A percentile compares a stretch with the other conserved stretches of the same genome.
Evolutionary conservation across 2,329 filamentous ascomycete genomes (phyloP).

Genomic region (Cadophora luteo-olivacea): DNA sequence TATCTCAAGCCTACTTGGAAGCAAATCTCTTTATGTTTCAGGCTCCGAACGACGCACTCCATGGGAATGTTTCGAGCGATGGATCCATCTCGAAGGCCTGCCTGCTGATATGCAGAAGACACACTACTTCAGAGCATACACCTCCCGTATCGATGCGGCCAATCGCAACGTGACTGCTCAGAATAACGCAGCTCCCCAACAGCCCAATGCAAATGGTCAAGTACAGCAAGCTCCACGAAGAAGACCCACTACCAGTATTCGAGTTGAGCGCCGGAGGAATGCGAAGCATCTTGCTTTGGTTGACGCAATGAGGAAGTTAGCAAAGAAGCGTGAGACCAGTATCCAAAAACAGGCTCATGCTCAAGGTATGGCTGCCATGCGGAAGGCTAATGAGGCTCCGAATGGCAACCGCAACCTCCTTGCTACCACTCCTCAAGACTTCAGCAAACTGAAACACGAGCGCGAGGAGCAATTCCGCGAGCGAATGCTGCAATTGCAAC

Average conservation of each 20-base stretch:
- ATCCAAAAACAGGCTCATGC: constrained; percentile 88
- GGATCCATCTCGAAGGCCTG: constrained; percentile 89
- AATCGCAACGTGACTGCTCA: constrained; percentile 56
- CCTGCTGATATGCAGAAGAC: constrained; percentile 95
- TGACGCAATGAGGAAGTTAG: constrained; percentile 93
- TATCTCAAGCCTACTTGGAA: constrained; percentile 80
- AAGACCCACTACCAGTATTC: constrained; percentile 77
- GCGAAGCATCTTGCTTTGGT: constrained; percentile 88
- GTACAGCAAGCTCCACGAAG: constrained; percentile 62
- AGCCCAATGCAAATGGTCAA: constrained; percentile 49
- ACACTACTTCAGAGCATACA: constrained; percentile 85
- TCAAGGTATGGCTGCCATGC: constrained; percentile 75
- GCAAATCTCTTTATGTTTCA: constrained; percentile 79
- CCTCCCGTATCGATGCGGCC: constrained; percentile 64
- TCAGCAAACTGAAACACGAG: constrained; percentile 88
- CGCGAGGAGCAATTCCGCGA: constrained; percentile 74
- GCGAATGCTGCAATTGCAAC: constrained; percentile 57
- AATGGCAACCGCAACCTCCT: constrained; percentile 52
- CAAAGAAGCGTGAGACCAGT: constrained; percentile 88
- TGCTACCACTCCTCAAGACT: constrained; percentile 81
- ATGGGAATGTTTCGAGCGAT: constrained; percentile 98
- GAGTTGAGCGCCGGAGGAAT: constrained; percentile 86
- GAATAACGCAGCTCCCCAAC: constrained; percentile 41
- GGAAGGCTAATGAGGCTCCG: constrained; percentile 76
- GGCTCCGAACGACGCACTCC: constrained; percentile 89